Evolutionary conservation across 345 rosid species (phyloP).

Genomic region (Salix koriyanagi): DNA sequence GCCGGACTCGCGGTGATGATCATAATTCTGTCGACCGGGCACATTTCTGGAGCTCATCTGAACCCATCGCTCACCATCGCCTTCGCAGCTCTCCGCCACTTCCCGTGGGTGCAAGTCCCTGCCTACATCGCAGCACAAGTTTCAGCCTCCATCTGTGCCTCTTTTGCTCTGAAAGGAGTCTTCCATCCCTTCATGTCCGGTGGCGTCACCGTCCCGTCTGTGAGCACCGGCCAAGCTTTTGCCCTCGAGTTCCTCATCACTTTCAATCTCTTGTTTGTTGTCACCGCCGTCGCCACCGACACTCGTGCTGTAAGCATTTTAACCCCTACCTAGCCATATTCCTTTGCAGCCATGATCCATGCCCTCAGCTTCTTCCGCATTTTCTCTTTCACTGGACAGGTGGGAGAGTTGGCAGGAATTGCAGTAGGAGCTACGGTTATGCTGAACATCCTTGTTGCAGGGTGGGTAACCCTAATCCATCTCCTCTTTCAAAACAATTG

Average conservation of each 20-base stretch:
- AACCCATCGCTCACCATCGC: conserved; percentile 92
- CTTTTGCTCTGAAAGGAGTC: conserved; percentile 82
- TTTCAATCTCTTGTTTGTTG: conserved; percentile 84
- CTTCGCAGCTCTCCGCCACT: conserved; percentile 82
- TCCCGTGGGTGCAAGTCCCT: conserved; percentile 90
- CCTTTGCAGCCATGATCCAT: neutral
- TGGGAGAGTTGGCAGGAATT: conserved; percentile 93
- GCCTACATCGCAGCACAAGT: conserved; percentile 89
- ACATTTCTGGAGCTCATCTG: conserved; percentile 93
- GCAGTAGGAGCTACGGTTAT: conserved; percentile 97
- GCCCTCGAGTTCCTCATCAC: conserved; percentile 92
- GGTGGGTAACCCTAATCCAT: neutral
- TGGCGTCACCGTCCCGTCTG: conserved; percentile 95
- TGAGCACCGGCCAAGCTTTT: conserved; percentile 68
- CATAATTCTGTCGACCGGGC: conserved; percentile 83
- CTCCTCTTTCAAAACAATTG: neutral
- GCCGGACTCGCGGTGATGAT: conserved; percentile 95
- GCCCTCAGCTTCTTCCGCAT: neutral
- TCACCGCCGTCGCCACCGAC: conserved; percentile 94
- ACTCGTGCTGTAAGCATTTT: conserved; percentile 73
- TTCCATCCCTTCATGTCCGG: conserved; percentile 88
- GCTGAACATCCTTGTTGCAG: conserved; percentile 76
- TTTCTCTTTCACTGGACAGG: conserved; percentile 36
- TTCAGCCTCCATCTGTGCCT: conserved; percentile 86
- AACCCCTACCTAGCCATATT: neutral